Conservation (phyloP, 208 protist species). For the Herpetomonas muscarum region DNA sequence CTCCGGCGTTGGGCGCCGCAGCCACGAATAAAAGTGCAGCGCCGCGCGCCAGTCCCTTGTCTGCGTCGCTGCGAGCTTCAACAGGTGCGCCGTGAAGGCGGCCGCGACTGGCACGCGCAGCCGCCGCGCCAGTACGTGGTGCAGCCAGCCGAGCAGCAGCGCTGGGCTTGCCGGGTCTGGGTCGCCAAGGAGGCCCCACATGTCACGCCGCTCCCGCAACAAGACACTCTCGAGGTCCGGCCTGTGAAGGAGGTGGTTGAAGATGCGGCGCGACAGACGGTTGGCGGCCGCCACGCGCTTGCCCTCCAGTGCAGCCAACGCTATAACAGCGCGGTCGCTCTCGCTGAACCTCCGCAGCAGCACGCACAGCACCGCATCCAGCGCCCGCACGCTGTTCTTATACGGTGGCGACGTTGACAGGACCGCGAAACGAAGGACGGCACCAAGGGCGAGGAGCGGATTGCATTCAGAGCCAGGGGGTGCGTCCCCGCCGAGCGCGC, state of each 20-base stretch:
- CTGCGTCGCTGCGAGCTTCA: constrained; percentile 11
- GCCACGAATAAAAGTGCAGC: constrained; percentile 47
- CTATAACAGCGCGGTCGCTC: no score
- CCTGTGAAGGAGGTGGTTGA: constrained; percentile 17
- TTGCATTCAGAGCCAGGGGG: no score
- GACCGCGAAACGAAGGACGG: no score
- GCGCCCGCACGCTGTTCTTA: no score
- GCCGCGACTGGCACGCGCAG: constrained; percentile 51
- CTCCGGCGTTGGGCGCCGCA: constrained; percentile 36
- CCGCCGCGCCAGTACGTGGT: constrained; percentile 22
- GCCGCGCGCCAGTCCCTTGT: constrained; percentile 35
- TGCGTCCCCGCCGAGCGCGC: no score
- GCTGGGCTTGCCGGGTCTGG: constrained; percentile 8
- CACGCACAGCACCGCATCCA: no score
- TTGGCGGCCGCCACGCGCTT: not conserved
- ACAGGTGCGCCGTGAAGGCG: constrained; percentile 31
- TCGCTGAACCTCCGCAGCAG: no score
- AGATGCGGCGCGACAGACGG: not conserved
- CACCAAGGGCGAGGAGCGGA: no score
- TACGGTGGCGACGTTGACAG: no score
- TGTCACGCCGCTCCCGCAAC: constrained; percentile 12
- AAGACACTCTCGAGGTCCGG: constrained; percentile 12
- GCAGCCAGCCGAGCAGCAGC: constrained; percentile 32
- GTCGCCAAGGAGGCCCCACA: constrained; percentile 10
- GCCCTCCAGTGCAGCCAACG: not conserved